These are phyloP conservation scores for Monosporascus sp. DNA, from an alignment of 2,329 filamentous ascomycete species.

Conservation along the genomic window DNA sequence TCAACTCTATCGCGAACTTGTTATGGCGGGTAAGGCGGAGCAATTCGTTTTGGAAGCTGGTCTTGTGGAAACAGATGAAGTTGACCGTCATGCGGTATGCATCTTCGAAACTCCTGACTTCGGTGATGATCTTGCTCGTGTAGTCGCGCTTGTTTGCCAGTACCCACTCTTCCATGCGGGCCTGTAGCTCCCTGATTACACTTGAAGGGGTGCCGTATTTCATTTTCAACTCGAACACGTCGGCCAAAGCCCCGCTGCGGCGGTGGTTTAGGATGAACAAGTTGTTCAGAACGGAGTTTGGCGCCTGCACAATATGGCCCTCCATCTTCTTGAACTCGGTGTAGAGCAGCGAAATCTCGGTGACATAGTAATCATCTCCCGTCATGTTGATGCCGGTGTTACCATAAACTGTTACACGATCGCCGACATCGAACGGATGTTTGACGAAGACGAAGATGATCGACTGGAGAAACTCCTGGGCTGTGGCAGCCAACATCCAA, in stretches of 20 bases:
- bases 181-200: conserved; percentile 77
- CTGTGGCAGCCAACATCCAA: conserved; percentile 89
- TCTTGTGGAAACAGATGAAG: conserved; percentile 96
- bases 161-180: conserved; percentile 78
- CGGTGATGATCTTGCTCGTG: conserved; percentile 78
- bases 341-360: conserved; percentile 86
- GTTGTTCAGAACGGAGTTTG: conserved; percentile 88
- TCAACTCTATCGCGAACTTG: conserved; percentile 89
- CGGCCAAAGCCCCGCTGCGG: conserved; percentile 80
- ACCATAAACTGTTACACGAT: conserved; percentile 87
- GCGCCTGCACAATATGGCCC: conserved; percentile 90
- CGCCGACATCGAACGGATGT: conserved; percentile 94
- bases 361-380: conserved; percentile 94
- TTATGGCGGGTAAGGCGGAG: conserved; percentile 86
- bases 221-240: conserved; percentile 77
- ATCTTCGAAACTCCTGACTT: conserved; percentile 73
- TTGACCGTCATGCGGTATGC: conserved; percentile 85
- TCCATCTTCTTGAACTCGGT: conserved; percentile 99
- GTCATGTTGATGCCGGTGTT: conserved; percentile 73
- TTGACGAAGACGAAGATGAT: conserved; percentile 96
- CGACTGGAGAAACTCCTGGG: conserved; percentile 90
- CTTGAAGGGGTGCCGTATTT: conserved; percentile 81
- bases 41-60: conserved; percentile 92
- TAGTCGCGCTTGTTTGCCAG: conserved; percentile 83
- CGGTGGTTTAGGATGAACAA: conserved; percentile 95